Base-by-base conservation (phyloP, 495 filamentous ascomycete genomes). In the Xylaria sp. region DNA sequence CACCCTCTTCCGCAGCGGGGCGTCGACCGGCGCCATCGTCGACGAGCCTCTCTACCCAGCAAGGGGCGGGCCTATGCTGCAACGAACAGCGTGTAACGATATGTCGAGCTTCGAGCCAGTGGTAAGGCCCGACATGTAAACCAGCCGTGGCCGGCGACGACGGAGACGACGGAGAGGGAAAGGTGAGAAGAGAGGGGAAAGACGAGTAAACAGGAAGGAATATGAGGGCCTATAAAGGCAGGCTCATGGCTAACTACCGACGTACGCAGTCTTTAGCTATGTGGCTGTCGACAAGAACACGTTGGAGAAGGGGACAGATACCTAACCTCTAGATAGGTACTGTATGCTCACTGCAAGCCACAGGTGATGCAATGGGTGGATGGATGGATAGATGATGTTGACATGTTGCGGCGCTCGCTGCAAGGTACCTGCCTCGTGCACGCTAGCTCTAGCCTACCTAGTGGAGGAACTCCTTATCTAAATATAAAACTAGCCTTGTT, bases 1-100 rank as follows among this genome's bases (percentile, higher is more conserved):
- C 64, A 98, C 93, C 78, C 87, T 90, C 83, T 93, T 98, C 70
- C 93, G 88, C 78, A 82, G 83, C 41, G 79, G 75, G 29, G 83
- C 76, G 61, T 86, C 84, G 29, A 88, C 84, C 14, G 79, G 52
- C 41, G 83, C 78, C 84, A 86, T 85, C 6, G 59, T 62, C 9
- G 33, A n/a, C 46, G 14, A 41, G 61, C 44, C 14, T 48, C 14
- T 48, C 24, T 31, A 4, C 44, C 21, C 5, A 19, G 31, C 40
- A 15, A 19, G 9, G 14, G 61, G 26, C 17, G n/a, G 21, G 1
- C 12, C 35, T 41, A 41, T 41, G 35, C 35, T 31, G 33, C 61
- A 19, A 48, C 4, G 29, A n/a, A 5, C 24, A 9, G 29, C 11
- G 24, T 35, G 55, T 58, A 12, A 14, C 31, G 21, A 29, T 55